Evolutionary conservation across 2,329 filamentous ascomycete genomes (phyloP).

Genomic region (Cordyceps farinosa): DNA sequence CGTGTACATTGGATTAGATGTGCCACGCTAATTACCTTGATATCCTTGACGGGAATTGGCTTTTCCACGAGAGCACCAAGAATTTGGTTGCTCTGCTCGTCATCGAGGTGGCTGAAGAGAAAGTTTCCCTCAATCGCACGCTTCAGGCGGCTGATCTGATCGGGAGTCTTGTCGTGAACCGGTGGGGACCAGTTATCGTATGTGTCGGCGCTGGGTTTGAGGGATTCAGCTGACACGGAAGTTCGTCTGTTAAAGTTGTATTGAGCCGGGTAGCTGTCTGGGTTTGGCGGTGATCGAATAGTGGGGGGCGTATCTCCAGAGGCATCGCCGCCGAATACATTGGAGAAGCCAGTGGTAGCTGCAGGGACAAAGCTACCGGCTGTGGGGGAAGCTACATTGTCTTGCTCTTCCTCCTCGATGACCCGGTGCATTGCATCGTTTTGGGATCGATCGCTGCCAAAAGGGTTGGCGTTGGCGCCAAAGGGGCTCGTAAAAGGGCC

Average conservation of each 20-base stretch:
- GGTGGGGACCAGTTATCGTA: constrained; percentile 91
- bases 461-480: constrained; percentile 67
- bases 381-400: constrained; percentile 72
- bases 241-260: constrained; percentile 93
- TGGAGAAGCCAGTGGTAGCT: constrained; percentile 43
- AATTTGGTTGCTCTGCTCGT: constrained; percentile 84
- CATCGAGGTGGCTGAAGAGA: constrained; percentile 89
- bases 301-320: constrained; percentile 44
- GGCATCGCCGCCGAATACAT: constrained; percentile 53
- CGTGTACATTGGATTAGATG: not conserved
- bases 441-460: constrained; percentile 52
- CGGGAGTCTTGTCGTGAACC: constrained; percentile 73
- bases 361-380: constrained; percentile 52
- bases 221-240: constrained; percentile 92
- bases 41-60: constrained; percentile 85
- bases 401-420: constrained; percentile 81
- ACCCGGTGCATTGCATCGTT: constrained; percentile 46
- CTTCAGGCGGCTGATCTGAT: constrained; percentile 77
- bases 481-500: constrained; percentile 74
- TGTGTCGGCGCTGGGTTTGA: constrained; percentile 80
- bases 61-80: constrained; percentile 91
- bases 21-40: constrained; percentile 49
- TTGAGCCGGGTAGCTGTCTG: constrained; percentile 78
- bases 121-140: constrained; percentile 85
- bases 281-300: constrained; percentile 48